phyloP scores from a whole-genome alignment of 2,329 filamentous ascomycete species.

The Diplocarpon mali region DNA sequence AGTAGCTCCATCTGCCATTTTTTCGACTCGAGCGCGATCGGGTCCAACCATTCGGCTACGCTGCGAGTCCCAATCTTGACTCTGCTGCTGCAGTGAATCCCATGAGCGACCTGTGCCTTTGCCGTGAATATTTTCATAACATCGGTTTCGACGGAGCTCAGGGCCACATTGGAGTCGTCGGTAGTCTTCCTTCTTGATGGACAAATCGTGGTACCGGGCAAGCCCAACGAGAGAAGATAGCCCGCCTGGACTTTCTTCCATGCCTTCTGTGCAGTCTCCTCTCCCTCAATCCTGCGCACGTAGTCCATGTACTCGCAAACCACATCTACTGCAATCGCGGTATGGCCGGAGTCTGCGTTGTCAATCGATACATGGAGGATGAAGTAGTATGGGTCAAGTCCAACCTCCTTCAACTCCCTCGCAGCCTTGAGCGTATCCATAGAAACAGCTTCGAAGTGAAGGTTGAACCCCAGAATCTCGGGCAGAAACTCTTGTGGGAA shows the following conservation, averaged over 20 bases:
- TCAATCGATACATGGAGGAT: slow-evolving; percentile 40
- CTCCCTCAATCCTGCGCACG: slow-evolving; percentile 21
- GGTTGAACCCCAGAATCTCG: slow-evolving; percentile 40
- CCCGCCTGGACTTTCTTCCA: slow-evolving; percentile 35
- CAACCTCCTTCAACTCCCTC: slow-evolving; percentile 34
- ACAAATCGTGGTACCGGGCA: slow-evolving; percentile 6
- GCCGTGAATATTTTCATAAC: slow-evolving; percentile 29
- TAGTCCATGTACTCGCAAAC: slow-evolving; percentile 31
- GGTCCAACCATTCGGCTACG: slow-evolving; percentile 33
- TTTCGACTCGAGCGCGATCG: slow-evolving; percentile 22
- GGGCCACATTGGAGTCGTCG: neutral
- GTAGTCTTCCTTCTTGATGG: slow-evolving; percentile 1
- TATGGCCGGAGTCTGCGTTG: slow-evolving; percentile 37
- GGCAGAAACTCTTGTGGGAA: slow-evolving; percentile 39
- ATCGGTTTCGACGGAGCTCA: slow-evolving; percentile 10
- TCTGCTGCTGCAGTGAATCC: slow-evolving; percentile 31
- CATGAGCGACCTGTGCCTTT: slow-evolving; percentile 30
- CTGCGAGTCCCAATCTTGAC: slow-evolving; percentile 30
- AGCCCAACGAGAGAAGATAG: slow-evolving; percentile 28
- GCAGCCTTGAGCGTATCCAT: slow-evolving; percentile 31
- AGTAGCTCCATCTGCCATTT: slow-evolving; percentile 30
- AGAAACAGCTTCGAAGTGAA: slow-evolving; percentile 35
- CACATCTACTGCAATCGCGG: slow-evolving; percentile 34
- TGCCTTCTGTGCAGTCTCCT: slow-evolving; percentile 24
- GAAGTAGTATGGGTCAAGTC: slow-evolving; percentile 36